Evolutionary conservation across 768 basidiomycete species (phyloP), one percentile per base, ranked within the genome.

Genomic region (Kwoniella dejecticola): DNA sequence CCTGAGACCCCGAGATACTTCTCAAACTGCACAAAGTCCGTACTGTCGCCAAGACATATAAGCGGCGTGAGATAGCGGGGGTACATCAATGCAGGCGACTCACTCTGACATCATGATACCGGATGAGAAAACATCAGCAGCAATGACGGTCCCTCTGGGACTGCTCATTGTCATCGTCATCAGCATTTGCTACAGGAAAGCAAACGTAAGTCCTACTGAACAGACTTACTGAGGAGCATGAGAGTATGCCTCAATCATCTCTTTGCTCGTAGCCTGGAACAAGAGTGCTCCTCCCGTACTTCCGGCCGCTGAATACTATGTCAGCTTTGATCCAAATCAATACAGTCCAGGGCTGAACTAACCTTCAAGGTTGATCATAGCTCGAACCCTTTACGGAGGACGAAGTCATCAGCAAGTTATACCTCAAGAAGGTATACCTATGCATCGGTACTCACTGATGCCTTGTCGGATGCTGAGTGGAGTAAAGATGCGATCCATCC

Each of bases 11-110:
- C 89, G 30, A 94, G 80, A 74, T 96, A 96, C 57, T 88, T 81
- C 69, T 91, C 89, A 63, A 96, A 97, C 68, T 97, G 95, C 27
- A 90, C 86, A 71, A 97, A 97, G 77, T 98, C 94, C 52, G 95
- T 98, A 73, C 91, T 92, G 69, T n/a, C 33, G 52, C 45, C 47
- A 42, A 3, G 15, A 50, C 12, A 50, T 23, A 59, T 24, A 48
- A 61, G 52, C n/a, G n/a, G n/a, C n/a, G n/a, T n/a, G n/a, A n/a
- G n/a, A n/a, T n/a, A n/a, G n/a, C n/a, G n/a, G n/a, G n/a, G n/a
- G n/a, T n/a, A n/a, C n/a, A n/a, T n/a, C n/a, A n/a, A n/a, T n/a
- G n/a, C n/a, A n/a, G n/a, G n/a, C n/a, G 17, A 70, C 76, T 52
- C 47, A 95, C 91, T 97, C 94, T 8, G 90, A 93, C 38, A 94